Evolutionary conservation across 2,329 filamentous ascomycete species (phyloP).

Genomic region (Tolypocladium nubicola): DNA sequence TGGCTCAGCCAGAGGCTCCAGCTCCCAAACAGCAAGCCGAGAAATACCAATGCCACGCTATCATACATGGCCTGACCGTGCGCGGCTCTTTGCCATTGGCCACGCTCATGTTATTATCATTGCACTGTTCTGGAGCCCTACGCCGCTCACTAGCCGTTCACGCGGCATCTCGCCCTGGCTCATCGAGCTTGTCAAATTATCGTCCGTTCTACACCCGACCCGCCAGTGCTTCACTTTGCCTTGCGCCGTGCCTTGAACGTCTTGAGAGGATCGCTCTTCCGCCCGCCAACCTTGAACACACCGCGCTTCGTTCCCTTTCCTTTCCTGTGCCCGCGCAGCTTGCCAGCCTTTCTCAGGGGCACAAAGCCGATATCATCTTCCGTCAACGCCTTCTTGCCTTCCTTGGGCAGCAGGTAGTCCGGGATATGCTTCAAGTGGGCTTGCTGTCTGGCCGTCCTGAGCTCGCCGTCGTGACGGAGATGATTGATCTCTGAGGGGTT

Average conservation of each 20-base stretch:
- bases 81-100: not conserved
- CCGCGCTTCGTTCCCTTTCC: constrained; percentile 19
- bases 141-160: not conserved
- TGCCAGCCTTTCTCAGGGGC: constrained; percentile 46
- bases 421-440: constrained; percentile 89
- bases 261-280: constrained; percentile 76
- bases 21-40: not conserved
- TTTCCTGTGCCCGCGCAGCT: constrained; percentile 36
- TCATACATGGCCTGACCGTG: too few species aligned
- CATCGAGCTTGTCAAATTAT: not conserved
- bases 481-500: constrained; percentile 84
- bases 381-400: constrained; percentile 57
- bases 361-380: constrained; percentile 68
- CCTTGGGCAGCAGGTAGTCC: constrained; percentile 79
- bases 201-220: too few species aligned
- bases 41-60: not conserved
- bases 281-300: constrained; percentile 39
- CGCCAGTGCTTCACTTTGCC: constrained; percentile 17
- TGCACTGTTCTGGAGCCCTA: too few species aligned
- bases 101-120: not conserved
- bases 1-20: not conserved
- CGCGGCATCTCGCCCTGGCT: not conserved
- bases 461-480: constrained; percentile 80
- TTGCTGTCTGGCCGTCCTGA: constrained; percentile 74
- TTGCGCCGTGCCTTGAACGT: constrained; percentile 64